Evolutionary conservation across 148 eudicot genomes (phyloP).

Genomic region (Diospyros kaki): DNA sequence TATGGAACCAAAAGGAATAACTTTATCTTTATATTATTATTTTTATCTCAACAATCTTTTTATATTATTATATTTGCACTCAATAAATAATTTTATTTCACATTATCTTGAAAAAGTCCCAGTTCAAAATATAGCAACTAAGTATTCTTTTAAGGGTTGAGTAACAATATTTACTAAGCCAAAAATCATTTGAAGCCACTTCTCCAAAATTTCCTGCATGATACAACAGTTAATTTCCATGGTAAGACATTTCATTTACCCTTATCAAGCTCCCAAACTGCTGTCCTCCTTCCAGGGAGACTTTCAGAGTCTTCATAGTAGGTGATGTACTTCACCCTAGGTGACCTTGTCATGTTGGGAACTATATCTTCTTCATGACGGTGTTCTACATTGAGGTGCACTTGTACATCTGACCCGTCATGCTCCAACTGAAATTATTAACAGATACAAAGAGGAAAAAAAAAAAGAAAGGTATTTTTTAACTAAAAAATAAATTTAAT

Average conservation of each 20-base stretch:
- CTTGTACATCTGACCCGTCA: constrained; percentile 90
- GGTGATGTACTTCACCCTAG: constrained; percentile 85
- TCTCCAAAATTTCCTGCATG: background rate
- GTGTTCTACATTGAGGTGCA: constrained; percentile 71
- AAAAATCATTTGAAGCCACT: background rate
- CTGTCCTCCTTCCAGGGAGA: constrained; percentile 85
- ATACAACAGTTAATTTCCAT: constrained; percentile 1
- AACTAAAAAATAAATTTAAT: background rate
- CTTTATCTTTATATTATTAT: no score
- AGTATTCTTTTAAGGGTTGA: no score
- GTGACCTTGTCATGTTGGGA: constrained; percentile 84
- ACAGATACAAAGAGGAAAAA: background rate
- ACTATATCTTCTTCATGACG: constrained; percentile 56
- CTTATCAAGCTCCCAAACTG: constrained; percentile 99
- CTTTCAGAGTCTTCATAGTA: constrained; percentile 95
- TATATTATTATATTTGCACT: no score
- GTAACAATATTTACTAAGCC: background rate
- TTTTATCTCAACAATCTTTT: no score
- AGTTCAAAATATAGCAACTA: no score
- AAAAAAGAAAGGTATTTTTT: background rate
- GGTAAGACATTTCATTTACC: constrained; percentile 33
- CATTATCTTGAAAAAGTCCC: no score
- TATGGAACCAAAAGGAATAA: no score
- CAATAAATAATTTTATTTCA: no score
- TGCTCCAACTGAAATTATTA: constrained; percentile 64